Conservation (phyloP, 2,329 filamentous ascomycete species). For the Furcasterigmium furcatum region DNA sequence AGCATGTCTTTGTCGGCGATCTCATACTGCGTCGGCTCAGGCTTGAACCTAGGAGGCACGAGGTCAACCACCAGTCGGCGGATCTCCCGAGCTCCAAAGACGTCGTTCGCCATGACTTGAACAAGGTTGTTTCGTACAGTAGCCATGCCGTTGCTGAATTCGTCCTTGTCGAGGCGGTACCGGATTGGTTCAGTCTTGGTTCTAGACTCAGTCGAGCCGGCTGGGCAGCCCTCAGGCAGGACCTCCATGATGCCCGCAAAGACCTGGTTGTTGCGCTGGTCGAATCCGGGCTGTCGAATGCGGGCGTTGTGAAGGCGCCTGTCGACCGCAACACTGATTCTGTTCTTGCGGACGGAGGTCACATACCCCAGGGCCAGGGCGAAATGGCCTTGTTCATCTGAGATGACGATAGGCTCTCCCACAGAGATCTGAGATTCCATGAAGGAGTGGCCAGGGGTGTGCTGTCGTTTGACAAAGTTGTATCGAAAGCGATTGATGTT, state of each 20-base stretch:
- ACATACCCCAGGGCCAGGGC: slow-evolving; percentile 92
- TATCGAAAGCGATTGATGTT: slow-evolving; percentile 94
- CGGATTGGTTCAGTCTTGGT: slow-evolving; percentile 54
- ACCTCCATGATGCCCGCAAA: slow-evolving; percentile 94
- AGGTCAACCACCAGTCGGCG: slow-evolving; percentile 79
- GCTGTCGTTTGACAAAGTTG: slow-evolving; percentile 70
- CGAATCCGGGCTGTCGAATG: slow-evolving; percentile 70
- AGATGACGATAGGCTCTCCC: slow-evolving; percentile 94
- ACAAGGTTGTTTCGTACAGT: slow-evolving; percentile 91
- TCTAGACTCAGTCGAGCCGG: slow-evolving; percentile 48
- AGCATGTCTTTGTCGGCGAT: slow-evolving; percentile 63
- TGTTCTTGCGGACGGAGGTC: slow-evolving; percentile 68
- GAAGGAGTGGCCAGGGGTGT: slow-evolving; percentile 70
- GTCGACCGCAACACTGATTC: slow-evolving; percentile 87
- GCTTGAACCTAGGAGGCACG: slow-evolving; percentile 69
- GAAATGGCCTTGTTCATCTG: slow-evolving; percentile 92
- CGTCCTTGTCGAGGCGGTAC: slow-evolving; percentile 93
- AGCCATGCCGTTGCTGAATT: slow-evolving; percentile 98
- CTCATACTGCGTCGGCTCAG: slow-evolving; percentile 58
- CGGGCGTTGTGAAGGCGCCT: slow-evolving; percentile 84
- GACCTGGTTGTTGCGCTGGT: slow-evolving; percentile 73
- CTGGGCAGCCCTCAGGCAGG: slow-evolving; percentile 49
- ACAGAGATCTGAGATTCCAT: slow-evolving; percentile 82
- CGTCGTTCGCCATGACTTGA: slow-evolving; percentile 80
- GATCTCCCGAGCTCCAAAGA: slow-evolving; percentile 68